Evolutionary conservation across 345 rosid genomes (phyloP).

Genomic region (Ailanthus altissimus): DNA sequence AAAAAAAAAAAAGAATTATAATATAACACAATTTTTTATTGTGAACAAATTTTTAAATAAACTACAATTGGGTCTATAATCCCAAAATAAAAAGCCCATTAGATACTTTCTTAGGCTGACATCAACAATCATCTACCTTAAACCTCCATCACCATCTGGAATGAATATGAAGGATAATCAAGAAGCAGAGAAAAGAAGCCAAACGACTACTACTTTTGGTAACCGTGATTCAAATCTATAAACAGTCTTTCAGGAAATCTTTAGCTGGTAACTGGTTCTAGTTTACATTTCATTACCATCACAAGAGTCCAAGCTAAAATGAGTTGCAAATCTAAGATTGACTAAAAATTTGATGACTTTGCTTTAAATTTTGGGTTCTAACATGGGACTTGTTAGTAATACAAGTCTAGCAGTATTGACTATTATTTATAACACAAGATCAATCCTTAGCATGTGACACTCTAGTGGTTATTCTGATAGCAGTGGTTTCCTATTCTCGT

Average conservation of each 20-base stretch:
- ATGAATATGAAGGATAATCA: slow-evolving; percentile 42
- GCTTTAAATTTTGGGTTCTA: not conserved
- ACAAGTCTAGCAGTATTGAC: not conserved
- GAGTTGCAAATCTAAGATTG: not conserved
- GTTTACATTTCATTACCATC: not conserved
- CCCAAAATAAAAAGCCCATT: no score
- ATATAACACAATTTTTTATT: no score
- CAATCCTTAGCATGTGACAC: not conserved
- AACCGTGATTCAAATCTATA: slow-evolving; percentile 13
- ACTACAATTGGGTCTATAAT: no score
- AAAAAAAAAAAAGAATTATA: no score
- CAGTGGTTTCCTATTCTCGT: not conserved
- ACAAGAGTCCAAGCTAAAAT: not conserved
- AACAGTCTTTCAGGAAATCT: not conserved
- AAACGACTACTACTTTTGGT: slow-evolving; percentile 44
- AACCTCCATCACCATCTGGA: slow-evolving; percentile 15
- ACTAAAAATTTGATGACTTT: not conserved
- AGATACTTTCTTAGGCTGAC: no score
- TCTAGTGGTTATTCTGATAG: not conserved
- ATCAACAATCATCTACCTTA: not conserved
- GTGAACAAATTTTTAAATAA: no score
- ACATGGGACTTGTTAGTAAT: not conserved
- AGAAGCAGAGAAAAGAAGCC: slow-evolving; percentile 56
- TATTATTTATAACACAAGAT: not conserved
- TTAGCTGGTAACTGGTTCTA: not conserved